Evolutionary conservation across 2,329 filamentous ascomycete genomes (phyloP).

Genomic region (Aureobasidium namibiae): DNA sequence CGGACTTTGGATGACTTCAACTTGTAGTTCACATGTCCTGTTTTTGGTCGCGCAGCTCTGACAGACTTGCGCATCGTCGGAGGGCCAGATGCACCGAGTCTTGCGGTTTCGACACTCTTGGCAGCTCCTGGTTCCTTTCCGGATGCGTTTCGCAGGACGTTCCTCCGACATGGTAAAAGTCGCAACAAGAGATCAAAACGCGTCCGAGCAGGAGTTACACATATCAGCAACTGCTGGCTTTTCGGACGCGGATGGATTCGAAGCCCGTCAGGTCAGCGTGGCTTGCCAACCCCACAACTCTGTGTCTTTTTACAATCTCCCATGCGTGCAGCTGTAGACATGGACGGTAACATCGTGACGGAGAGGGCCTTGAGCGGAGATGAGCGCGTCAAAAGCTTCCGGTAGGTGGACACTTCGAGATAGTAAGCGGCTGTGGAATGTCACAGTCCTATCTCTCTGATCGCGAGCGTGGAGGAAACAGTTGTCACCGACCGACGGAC

Average conservation of each 20-base stretch:
- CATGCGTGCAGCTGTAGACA: background rate
- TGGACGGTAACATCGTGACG: too few species aligned
- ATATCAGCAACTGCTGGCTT: background rate
- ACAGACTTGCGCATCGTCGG: conserved; percentile 19
- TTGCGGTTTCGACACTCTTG: conserved; percentile 26
- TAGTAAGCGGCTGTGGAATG: too few species aligned
- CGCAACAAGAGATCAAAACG: background rate
- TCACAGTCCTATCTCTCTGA: background rate
- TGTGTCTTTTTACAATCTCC: too few species aligned
- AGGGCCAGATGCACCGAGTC: conserved; percentile 23
- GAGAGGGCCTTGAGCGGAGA: too few species aligned
- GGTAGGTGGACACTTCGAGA: too few species aligned
- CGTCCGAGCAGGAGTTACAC: background rate
- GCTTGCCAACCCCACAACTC: background rate
- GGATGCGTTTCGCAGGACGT: conserved; percentile 17
- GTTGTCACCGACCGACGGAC: background rate
- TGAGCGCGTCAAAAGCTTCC: too few species aligned
- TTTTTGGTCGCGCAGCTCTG: conserved; percentile 17
- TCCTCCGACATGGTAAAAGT: conserved; percentile 3
- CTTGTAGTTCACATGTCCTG: conserved; percentile 18
- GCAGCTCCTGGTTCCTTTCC: conserved; percentile 26
- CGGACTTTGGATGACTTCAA: conserved; percentile 14
- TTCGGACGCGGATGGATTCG: background rate
- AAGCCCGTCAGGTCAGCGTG: background rate
- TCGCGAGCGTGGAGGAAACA: background rate